Evolutionary conservation across 768 basidiomycete genomes (phyloP).

Genomic region (Pleurotus tuber-regium): DNA sequence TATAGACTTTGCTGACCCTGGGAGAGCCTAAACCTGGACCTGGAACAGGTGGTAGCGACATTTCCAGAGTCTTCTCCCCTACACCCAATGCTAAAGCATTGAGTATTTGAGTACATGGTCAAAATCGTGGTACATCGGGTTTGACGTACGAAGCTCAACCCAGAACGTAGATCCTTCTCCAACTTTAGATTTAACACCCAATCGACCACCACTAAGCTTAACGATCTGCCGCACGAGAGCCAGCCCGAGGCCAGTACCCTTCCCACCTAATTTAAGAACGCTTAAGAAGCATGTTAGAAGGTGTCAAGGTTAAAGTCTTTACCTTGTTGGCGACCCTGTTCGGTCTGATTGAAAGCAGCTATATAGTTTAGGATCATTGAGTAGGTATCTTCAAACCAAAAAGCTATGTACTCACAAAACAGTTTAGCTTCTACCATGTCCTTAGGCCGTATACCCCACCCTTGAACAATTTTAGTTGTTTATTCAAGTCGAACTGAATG

Average conservation of each 20-base stretch:
- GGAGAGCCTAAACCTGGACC: background rate
- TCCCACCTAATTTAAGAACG: slow-evolving; percentile 26
- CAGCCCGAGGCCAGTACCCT: slow-evolving; percentile 53
- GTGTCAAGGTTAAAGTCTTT: background rate
- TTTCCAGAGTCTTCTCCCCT: slow-evolving; percentile 13
- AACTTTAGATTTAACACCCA: slow-evolving; percentile 46
- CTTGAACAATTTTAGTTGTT: slow-evolving; percentile 15
- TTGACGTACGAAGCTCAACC: slow-evolving; percentile 47
- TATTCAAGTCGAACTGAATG: background rate
- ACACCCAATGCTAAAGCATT: slow-evolving; percentile 15
- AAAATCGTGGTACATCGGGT: too few species aligned
- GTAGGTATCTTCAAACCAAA: background rate
- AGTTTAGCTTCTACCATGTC: slow-evolving; percentile 59
- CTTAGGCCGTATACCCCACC: slow-evolving; percentile 55
- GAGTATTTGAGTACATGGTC: too few species aligned
- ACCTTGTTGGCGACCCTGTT: slow-evolving; percentile 43
- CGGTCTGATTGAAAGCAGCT: slow-evolving; percentile 62
- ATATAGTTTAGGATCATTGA: background rate
- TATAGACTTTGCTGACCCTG: slow-evolving; percentile 13
- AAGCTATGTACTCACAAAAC: slow-evolving; percentile 41
- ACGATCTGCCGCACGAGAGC: slow-evolving; percentile 60
- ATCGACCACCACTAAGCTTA: slow-evolving; percentile 50
- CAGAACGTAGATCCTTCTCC: slow-evolving; percentile 72
- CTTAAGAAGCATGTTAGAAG: background rate
- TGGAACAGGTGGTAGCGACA: slow-evolving; percentile 1